Conservation (phyloP, 805 yeast genomes). For the Suhomyces sp. region DNA sequence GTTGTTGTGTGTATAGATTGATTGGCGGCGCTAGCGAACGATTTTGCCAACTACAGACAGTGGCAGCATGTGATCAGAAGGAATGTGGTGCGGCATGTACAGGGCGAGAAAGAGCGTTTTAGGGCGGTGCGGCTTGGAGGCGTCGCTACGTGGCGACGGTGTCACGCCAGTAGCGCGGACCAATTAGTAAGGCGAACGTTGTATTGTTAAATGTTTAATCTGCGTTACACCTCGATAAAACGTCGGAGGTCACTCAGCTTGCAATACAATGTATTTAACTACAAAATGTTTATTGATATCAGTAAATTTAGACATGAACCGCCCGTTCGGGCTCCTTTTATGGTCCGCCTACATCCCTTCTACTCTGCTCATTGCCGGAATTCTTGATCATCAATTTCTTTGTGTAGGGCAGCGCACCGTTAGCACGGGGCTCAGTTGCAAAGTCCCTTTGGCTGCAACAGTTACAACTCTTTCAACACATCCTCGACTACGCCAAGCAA, state of each 20-base stretch:
- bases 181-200: not conserved
- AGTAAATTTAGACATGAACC: not conserved
- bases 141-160: not conserved
- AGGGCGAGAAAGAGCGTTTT: not conserved
- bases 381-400: not conserved
- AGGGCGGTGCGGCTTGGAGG: not conserved
- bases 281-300: too few species aligned
- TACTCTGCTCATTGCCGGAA: not conserved
- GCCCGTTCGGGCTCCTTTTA: not conserved
- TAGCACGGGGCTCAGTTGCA: not conserved
- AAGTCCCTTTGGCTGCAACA: not conserved
- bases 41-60: not conserved
- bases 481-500: slow-evolving; percentile 44
- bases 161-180: not conserved
- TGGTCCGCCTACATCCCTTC: not conserved
- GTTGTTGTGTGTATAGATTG: not conserved
- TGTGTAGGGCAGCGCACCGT: not conserved
- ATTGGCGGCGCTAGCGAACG: not conserved
- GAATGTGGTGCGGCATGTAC: not conserved
- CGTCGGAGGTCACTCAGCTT: not conserved
- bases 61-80: not conserved
- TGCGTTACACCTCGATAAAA: not conserved
- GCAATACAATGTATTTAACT: too few species aligned
- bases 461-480: slow-evolving; percentile 13
- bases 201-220: not conserved